These are phyloP conservation scores for Dipteronia sinensis DNA, from an alignment of 345 rosid species.

Conservation along the genomic window DNA sequence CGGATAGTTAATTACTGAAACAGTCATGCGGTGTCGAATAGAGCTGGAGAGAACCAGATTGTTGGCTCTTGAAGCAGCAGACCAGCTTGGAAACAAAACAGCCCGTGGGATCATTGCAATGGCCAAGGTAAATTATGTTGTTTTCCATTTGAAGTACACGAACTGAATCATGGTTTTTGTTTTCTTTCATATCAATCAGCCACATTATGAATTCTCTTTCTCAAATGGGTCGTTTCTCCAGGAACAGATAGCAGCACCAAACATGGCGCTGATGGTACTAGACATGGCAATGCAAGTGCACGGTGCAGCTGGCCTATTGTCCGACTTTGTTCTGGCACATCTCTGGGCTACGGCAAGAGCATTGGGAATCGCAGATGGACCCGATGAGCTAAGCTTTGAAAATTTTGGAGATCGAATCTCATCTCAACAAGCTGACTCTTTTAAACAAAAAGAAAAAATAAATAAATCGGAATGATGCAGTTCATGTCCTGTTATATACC, in stretches of 20 bases:
- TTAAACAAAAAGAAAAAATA: no score
- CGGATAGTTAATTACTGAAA: not conserved
- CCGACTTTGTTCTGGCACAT: conserved; percentile 77
- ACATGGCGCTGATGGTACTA: conserved; percentile 82
- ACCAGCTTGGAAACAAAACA: conserved; percentile 89
- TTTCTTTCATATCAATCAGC: not conserved
- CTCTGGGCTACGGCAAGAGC: conserved; percentile 91
- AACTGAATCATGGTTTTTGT: not conserved
- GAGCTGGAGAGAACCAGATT: conserved; percentile 83
- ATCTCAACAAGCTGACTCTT: not conserved
- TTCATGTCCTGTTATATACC: no score
- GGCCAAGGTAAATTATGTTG: conserved; percentile 67
- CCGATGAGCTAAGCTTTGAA: conserved; percentile 87
- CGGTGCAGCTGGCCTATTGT: conserved; percentile 79
- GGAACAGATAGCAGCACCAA: conserved; percentile 90
- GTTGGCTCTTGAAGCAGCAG: conserved; percentile 88
- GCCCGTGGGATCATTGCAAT: conserved; percentile 84
- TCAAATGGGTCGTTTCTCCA: not conserved
- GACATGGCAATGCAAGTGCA: conserved; percentile 94
- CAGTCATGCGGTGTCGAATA: conserved; percentile 65
- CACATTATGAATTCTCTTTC: not conserved
- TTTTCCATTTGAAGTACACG: not conserved
- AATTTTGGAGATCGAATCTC: not conserved
- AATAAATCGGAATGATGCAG: no score
- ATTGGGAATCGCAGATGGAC: conserved; percentile 82